Evolutionary conservation across 1,139 yeast genomes (phyloP), one percentile per base, ranked within the genome.

Genomic region (Suhomyces atakaporum): DNA sequence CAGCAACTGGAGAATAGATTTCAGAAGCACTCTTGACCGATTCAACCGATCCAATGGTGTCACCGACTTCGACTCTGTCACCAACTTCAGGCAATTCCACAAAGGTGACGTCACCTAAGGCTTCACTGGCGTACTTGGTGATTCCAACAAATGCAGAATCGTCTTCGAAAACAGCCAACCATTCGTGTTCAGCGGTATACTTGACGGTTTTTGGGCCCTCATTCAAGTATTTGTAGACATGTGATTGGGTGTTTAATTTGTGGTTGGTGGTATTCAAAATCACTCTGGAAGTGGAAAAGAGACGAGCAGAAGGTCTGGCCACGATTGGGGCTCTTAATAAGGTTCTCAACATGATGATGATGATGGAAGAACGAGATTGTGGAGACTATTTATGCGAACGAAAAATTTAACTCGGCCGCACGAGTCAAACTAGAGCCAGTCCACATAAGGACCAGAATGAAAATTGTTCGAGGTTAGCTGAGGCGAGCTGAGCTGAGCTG

Each of bases 61-160:
- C 97, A 37, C 95, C 95, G 38, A 74, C 72, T 41, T 74, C 81
- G 39, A 86, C 77, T 21, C 60, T 68, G 34, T 75, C 77, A 33
- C 86, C 94, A 27, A 76, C 77, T 51, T 83, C 92, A 35, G 96
- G 95, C 52, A 90, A 75, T 65, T 92, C 99, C 46, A 89, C 84
- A 62, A 75, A 92, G 12, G 97, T 94, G 37, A 95, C 95, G 66
- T 92, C 99, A 31, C 98, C 98, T 44, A 92, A 77, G n/a, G 98
- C 96, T 55, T 90, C 96, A 28, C 96, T 84, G 22, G 99, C 99
- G 61, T 92, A 90, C 54, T 78, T 80, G 44, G 98, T 90, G 63
- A 92, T 89, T 25, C 99, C 99, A 25, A 92, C 73, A 51, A 84
- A 89, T 2, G 94, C 84, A 23, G 81, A 73, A 42, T 88, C 87